Evolutionary conservation across 1,284 basidiomycete species (phyloP).

Genomic region (Coniferiporia sulphurascens): DNA sequence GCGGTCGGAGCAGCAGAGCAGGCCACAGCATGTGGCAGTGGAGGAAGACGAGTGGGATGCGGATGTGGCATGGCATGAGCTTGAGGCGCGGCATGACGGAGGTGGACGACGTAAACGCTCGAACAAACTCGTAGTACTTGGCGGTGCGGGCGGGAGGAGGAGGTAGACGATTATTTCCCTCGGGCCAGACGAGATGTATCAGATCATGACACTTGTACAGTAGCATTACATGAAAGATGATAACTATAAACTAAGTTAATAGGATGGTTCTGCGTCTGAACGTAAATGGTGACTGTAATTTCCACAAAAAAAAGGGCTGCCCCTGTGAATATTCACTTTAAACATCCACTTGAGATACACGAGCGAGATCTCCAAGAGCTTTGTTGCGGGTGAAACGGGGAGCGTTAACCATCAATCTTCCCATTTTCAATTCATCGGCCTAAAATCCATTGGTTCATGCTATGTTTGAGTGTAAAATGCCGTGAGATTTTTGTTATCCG

Average conservation of each 20-base stretch:
- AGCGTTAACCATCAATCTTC: too few species aligned
- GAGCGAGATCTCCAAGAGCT: too few species aligned
- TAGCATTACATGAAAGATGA: background rate
- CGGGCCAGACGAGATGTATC: background rate
- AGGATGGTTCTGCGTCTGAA: too few species aligned
- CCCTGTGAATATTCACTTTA: too few species aligned
- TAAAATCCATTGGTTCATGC: too few species aligned
- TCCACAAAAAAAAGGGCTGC: too few species aligned
- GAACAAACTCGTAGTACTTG: constrained; percentile 65
- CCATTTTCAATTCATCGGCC: too few species aligned
- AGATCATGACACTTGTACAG: background rate
- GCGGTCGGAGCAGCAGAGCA: constrained; percentile 22
- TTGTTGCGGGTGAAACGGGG: too few species aligned
- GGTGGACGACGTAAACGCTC: constrained; percentile 54
- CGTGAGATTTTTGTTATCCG: too few species aligned
- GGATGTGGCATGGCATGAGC: constrained; percentile 76
- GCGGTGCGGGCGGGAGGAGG: constrained; percentile 42
- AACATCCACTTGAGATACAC: too few species aligned
- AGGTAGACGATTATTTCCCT: constrained; percentile 18
- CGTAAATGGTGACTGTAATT: background rate
- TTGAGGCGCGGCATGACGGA: constrained; percentile 54
- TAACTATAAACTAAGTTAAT: background rate
- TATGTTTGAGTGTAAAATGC: too few species aligned
- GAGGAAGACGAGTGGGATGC: constrained; percentile 69
- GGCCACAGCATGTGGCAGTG: constrained; percentile 26